Evolutionary conservation across 257 asterid genomes (phyloP), one percentile per base, ranked within the genome.

Genomic region (Ilex asprella): DNA sequence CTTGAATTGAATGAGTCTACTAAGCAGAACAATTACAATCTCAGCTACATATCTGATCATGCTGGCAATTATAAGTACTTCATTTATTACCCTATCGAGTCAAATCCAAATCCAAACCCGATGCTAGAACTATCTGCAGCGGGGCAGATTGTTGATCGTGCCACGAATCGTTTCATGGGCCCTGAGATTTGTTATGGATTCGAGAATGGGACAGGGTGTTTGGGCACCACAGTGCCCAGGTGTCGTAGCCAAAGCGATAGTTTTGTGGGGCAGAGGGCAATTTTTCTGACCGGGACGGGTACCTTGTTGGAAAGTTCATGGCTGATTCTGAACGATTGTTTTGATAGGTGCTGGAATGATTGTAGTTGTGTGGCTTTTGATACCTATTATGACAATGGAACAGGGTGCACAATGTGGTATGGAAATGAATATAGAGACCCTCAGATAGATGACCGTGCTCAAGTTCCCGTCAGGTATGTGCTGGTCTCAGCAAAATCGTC

Each of bases 281-380:
- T 71, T 59, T 55, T 4, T 21, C 27, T 3, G 0, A 59, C 59
- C 7, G 16, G 12, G 55, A 0, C 16, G 5, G 3, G 35, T 15
- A 13, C 6, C 61, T 53, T 10, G 27, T 70, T 64, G 30, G 47
- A 10, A 5, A 64, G 53, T 15, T 35, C 63, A 29, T 59, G 31
- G 61, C 29, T 70, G 15, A 66, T 1, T 39, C 30, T 56, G 27
- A 21, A 21, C 27, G 68, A 71, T 27, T 71, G 76, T 56, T 65
- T 71, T 71, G 68, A 71, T n/a, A 65, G 39, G 12, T 71, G 76
- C 44, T 71, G 76, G 72, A 55, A 55, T 35, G 49, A 71, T 39
- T 71, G 70, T 61, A 58, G 7, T 32, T 70, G 75, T 50, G 60
- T 16, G 46, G 75, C 54, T 31, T 70, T 70, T 3, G 41, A 8